phyloP scores from a whole-genome alignment of 129 eudicot species.

The Erigeron canadensis region DNA sequence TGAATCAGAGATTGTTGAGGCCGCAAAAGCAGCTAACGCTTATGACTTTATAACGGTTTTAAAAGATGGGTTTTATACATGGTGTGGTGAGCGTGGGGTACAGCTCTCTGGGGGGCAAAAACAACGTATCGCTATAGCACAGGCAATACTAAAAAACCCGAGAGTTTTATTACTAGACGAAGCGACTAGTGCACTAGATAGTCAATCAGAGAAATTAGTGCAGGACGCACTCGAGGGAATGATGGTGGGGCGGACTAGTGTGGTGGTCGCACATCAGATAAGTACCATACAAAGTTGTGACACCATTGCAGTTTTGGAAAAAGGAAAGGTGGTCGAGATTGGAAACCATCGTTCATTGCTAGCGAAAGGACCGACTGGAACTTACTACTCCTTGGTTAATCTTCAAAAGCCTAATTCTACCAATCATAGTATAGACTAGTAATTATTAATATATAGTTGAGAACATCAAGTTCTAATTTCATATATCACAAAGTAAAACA shows the following conservation, averaged over 20 bases:
- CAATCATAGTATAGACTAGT: too few relatives aligned
- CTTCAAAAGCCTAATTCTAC: too few relatives aligned
- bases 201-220: constrained; percentile 76
- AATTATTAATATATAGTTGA: too few relatives aligned
- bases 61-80: constrained; percentile 74
- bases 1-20: constrained; percentile 64
- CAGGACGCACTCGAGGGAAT: constrained; percentile 73
- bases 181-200: constrained; percentile 87
- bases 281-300: constrained; percentile 79
- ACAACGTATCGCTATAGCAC: constrained; percentile 68
- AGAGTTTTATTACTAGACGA: constrained; percentile 56
- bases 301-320: constrained; percentile 56
- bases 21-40: constrained; percentile 77
- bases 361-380: constrained; percentile 60
- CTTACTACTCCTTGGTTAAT: constrained; percentile 41
- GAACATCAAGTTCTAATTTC: too few relatives aligned
- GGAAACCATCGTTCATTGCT: constrained; percentile 70
- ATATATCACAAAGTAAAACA: too few relatives aligned
- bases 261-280: constrained; percentile 80
- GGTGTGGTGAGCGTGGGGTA: constrained; percentile 70
- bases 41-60: constrained; percentile 64
- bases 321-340: constrained; percentile 66
- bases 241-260: constrained; percentile 76
- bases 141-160: constrained; percentile 62
- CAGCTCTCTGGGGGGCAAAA: constrained; percentile 76